Base-by-base conservation (phyloP, 164 flowering plant species). In the Buxus sempervirens region DNA sequence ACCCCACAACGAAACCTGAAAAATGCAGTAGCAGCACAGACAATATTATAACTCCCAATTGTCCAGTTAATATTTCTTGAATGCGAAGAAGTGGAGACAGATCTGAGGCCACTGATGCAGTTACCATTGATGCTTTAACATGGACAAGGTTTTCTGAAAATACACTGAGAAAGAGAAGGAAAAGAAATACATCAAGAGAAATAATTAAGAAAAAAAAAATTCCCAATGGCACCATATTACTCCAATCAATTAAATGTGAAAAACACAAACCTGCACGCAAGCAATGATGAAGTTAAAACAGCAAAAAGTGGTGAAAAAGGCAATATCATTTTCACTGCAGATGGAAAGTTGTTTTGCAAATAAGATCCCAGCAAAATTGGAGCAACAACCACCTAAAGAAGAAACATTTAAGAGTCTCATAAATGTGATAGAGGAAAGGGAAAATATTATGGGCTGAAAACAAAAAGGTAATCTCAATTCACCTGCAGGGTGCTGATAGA, bases 1-100 rank as follows among this genome's bases (percentile, higher is more conserved):
- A 89, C 97, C 95, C 95, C n/a, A 89, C 89, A 72, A 91, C 80
- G 78, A 89, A 89, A 53, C 97, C 95, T 53, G 84, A 80, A 63
- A 79, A 81, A 79, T 89, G 97, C 68, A 91, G 68, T 69, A 86
- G 70, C 45, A 88, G 32, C 55, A 89, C 95, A 55, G 93, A 82
- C 23, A 87, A 76, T 45, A 83, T 66, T 32, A 80, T 64, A 62
- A 64, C 65, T 18, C 93, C 97, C 64, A 86, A 60, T 72, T 91
- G 90, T 70, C 90, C 84, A 28, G 86, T 83, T 25, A 86, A 63
- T 41, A 86, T 60, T 49, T 71, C 78, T 72, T 79, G 79, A 62
- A 81, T 48, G 22, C 68, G 75, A 65, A 42, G 62, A 38, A 79
- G 19, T 42, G 73, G 86, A 70, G 86, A 77, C 22, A 58, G 25